Evolutionary conservation across 2,329 filamentous ascomycete species (phyloP).

Genomic region (Pseudocercospora eumusae): DNA sequence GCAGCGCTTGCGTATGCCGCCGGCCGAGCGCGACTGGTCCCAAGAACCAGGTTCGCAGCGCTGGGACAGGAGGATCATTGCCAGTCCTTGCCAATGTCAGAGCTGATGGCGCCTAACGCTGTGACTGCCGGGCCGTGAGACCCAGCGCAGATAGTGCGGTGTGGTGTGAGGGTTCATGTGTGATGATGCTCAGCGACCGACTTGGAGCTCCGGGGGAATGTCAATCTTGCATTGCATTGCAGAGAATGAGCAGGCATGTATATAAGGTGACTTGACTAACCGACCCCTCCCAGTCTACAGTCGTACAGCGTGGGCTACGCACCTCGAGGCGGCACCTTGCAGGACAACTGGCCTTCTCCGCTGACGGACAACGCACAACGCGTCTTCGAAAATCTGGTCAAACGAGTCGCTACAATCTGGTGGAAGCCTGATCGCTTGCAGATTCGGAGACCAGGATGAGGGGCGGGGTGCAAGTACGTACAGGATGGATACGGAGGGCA

Average conservation of each 20-base stretch:
- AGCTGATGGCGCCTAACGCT: slow-evolving; percentile 18
- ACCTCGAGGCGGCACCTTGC: slow-evolving; percentile 31
- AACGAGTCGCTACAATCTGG: slow-evolving; percentile 28
- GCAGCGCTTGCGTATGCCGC: slow-evolving; percentile 14
- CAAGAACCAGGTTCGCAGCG: slow-evolving; percentile 28
- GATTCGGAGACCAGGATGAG: slow-evolving; percentile 9
- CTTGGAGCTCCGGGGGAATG: slow-evolving; percentile 18
- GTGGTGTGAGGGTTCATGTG: slow-evolving; percentile 15
- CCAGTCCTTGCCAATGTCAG: slow-evolving; percentile 15
- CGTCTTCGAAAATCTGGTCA: slow-evolving; percentile 26
- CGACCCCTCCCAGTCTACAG: slow-evolving; percentile 25
- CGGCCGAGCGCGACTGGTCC: slow-evolving; percentile 14
- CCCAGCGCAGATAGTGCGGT: slow-evolving; percentile 17
- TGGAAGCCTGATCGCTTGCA: slow-evolving; percentile 20
- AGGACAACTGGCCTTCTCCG: slow-evolving; percentile 19
- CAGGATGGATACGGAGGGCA: slow-evolving; percentile 16
- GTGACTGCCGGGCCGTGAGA: slow-evolving; percentile 23
- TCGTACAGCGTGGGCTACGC: slow-evolving; percentile 22
- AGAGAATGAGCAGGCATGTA: slow-evolving; percentile 24
- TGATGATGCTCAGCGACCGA: slow-evolving; percentile 10
- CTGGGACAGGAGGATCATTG: slow-evolving; percentile 11
- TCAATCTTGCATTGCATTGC: slow-evolving; percentile 25
- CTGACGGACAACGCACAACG: slow-evolving; percentile 29
- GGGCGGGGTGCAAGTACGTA: slow-evolving; percentile 20
- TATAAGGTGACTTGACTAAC: slow-evolving; percentile 16